A percentile compares a stretch with the other conserved stretches of the same genome.
Conservation (phyloP, 2,329 filamentous ascomycete genomes). For the Beauveria bassiana region DNA sequence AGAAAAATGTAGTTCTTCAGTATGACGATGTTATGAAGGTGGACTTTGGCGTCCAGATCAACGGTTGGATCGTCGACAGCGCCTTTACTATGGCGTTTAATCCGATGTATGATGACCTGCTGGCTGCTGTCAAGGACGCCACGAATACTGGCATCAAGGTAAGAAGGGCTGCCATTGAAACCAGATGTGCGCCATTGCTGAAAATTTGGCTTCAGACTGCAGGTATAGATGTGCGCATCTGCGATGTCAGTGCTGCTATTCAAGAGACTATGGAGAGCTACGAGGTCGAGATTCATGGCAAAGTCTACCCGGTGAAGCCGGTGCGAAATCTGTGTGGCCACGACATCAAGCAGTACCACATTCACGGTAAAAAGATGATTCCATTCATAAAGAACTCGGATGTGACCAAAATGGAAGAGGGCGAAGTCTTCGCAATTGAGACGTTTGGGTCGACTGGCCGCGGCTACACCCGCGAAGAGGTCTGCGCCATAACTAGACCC, state of each 20-base stretch:
- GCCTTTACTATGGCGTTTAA: slow-evolving; percentile 71
- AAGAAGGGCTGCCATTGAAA: background rate
- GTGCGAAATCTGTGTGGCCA: slow-evolving; percentile 80
- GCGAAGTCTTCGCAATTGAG: slow-evolving; percentile 86
- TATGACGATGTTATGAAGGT: slow-evolving; percentile 69
- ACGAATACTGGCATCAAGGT: slow-evolving; percentile 74
- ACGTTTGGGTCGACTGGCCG: slow-evolving; percentile 87
- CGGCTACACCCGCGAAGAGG: slow-evolving; percentile 64
- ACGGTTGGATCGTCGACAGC: slow-evolving; percentile 68
- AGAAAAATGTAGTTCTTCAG: slow-evolving; percentile 58
- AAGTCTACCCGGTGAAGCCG: slow-evolving; percentile 68
- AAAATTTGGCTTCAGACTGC: slow-evolving; percentile 32
- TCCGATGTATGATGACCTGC: slow-evolving; percentile 61
- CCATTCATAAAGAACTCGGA: slow-evolving; percentile 80
- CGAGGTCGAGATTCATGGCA: slow-evolving; percentile 71
- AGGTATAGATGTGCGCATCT: slow-evolving; percentile 80
- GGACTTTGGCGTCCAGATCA: slow-evolving; percentile 70
- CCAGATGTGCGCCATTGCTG: background rate
- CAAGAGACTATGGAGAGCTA: slow-evolving; percentile 90
- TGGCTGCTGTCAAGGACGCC: slow-evolving; percentile 62
- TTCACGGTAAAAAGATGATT: slow-evolving; percentile 83
- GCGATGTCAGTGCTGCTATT: slow-evolving; percentile 71
- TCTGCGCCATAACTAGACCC: slow-evolving; percentile 14
- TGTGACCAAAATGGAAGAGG: slow-evolving; percentile 91
- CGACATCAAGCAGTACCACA: slow-evolving; percentile 75